Conservation (phyloP, 768 basidiomycete species). For the Termitomyces sp. region DNA sequence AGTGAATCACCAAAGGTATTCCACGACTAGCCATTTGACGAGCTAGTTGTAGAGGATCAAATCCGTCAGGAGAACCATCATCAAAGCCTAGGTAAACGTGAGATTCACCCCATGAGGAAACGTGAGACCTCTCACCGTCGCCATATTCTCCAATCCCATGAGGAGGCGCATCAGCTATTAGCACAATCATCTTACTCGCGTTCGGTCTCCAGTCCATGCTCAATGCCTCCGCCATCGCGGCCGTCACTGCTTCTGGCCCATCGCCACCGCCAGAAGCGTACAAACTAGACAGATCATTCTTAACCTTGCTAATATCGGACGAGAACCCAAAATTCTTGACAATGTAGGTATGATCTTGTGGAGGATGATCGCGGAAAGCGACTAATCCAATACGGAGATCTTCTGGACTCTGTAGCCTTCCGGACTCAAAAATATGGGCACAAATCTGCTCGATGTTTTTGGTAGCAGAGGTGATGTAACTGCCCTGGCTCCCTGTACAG, state of each 20-base stretch:
- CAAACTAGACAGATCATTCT: conserved; percentile 73
- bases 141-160: conserved; percentile 98
- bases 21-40: conserved; percentile 87
- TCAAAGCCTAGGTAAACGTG: conserved; percentile 63
- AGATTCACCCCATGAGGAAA: conserved; percentile 4
- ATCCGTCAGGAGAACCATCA: conserved; percentile 89
- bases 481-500: conserved; percentile 89
- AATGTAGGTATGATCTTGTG: conserved; percentile 94
- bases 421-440: conserved; percentile 90
- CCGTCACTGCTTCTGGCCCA: conserved; percentile 96
- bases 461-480: conserved; percentile 89
- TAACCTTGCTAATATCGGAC: conserved; percentile 83
- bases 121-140: conserved; percentile 57
- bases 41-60: conserved; percentile 84
- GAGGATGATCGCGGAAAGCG: conserved; percentile 95
- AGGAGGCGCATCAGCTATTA: conserved; percentile 96
- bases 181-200: conserved; percentile 93
- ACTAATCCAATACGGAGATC: conserved; percentile 90
- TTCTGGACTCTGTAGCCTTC: conserved; percentile 79
- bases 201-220: conserved; percentile 86
- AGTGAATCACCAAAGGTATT: conserved; percentile 67
- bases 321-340: conserved; percentile 94
- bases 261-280: conserved; percentile 92
- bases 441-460: conserved; percentile 97
- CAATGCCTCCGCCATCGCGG: conserved; percentile 80